Percentiles rank a stretch among this genome's conserved stretches.
phyloP scores from a whole-genome alignment of 495 filamentous ascomycete species.

The Hypoxylon trugodes region DNA sequence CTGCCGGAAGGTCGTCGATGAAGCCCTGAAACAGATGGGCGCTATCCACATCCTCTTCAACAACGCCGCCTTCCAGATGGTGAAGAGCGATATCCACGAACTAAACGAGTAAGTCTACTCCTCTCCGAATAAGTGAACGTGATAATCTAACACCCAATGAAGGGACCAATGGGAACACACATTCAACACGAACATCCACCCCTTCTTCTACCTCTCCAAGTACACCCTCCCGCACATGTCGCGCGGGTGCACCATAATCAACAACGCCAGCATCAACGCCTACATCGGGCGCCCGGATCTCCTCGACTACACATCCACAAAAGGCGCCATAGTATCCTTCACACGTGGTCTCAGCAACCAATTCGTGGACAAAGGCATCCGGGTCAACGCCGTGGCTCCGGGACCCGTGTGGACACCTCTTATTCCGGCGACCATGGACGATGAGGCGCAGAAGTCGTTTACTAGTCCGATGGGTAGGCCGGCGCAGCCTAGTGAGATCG shows the following conservation, averaged over 20 bases:
- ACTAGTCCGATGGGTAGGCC: conserved; percentile 82
- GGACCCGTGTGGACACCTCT: conserved; percentile 88
- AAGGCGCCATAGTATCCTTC: conserved; percentile 85
- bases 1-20: conserved; percentile 74
- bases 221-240: conserved; percentile 80
- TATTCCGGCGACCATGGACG: conserved; percentile 79
- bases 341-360: conserved; percentile 82
- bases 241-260: conserved; percentile 81
- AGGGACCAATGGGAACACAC: conserved; percentile 80
- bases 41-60: conserved; percentile 81
- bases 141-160: conserved; percentile 31
- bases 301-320: conserved; percentile 85
- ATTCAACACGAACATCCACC: conserved; percentile 80
- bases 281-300: conserved; percentile 85
- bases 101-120: conserved; percentile 67
- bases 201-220: conserved; percentile 79
- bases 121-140: neutral
- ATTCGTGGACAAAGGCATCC: conserved; percentile 73
- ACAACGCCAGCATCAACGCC: conserved; percentile 81
- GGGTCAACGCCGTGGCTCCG: conserved; percentile 82
- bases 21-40: conserved; percentile 69
- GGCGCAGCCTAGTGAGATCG: conserved; percentile 80
- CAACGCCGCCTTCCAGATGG: conserved; percentile 81
- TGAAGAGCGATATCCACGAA: conserved; percentile 74
- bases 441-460: conserved; percentile 75